Evolutionary conservation across 768 basidiomycete species (phyloP), one percentile per base, ranked within the genome.

Genomic region (Dioszegia aurantiaca): DNA sequence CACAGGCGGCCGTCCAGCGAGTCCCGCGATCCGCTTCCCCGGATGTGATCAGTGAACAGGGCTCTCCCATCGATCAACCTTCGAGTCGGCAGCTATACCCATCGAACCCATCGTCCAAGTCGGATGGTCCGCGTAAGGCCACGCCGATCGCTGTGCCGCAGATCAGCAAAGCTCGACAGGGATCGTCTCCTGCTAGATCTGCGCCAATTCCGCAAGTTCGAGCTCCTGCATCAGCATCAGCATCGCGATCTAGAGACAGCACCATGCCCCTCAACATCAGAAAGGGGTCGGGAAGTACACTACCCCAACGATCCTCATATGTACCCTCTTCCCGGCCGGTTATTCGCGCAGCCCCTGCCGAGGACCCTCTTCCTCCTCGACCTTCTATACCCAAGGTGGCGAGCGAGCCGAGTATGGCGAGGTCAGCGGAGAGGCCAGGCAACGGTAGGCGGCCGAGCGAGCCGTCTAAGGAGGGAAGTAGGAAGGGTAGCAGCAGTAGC

Each of bases 21-120:
- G 26, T 49, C 26, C 44, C 46, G 19, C 39, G 56, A 23, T 23
- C 46, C 36, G 51, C 36, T 19, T 47, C 56, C 5, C 55, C 57
- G 14, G 48, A 42, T 33, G 17, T 14, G 23, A 51, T 28, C 31
- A 30, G 41, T 2, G 48, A 56, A 10, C 36, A 39, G 24, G 58
- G 45, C 11, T 59, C 61, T n/a, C 61, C 61, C 2, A 26, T 55
- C 33, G 51, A 59, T 23, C 52, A 33, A 11, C 17, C 6, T 6
- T 43, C 47, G 11, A 27, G 45, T 40, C 55, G 52, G 14, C 39
- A 60, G n/a, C 33, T 60, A 4, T 57, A 60, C 49, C 16, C 58
- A 10, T 58, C 63, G 9, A 60, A 64, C 51, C 48, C 59, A 14
- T 53, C 55, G 4, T 56, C 59, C 17, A 28, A 56, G 23, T 47